Conservation (phyloP, 371 early-diverging fungal genomes). For the Smittium culicis region DNA sequence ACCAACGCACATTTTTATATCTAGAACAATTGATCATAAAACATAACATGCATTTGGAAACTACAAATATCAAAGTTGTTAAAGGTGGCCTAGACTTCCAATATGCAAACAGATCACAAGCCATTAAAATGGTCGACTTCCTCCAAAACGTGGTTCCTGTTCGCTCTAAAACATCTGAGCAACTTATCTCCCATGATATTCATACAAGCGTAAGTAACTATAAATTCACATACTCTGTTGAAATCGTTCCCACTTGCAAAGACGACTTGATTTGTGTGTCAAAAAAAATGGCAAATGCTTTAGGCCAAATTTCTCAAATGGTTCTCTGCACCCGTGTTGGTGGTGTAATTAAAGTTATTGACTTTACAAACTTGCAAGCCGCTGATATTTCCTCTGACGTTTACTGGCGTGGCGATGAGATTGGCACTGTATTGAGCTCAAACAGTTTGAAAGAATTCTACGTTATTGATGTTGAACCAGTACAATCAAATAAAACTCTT, state of each 20-base stretch:
- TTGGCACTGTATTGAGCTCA: constrained; percentile 47
- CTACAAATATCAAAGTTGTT: constrained; percentile 94
- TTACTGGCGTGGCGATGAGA: constrained; percentile 78
- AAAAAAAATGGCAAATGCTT: constrained; percentile 59
- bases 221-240: constrained; percentile 93
- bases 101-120: constrained; percentile 80
- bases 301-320: constrained; percentile 75
- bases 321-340: constrained; percentile 72
- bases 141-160: constrained; percentile 74
- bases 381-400: constrained; percentile 58
- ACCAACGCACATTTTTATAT: constrained; percentile 96
- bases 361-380: constrained; percentile 61
- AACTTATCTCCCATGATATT: constrained; percentile 93
- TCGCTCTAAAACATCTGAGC: constrained; percentile 81
- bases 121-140: constrained; percentile 94
- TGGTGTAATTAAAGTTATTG: constrained; percentile 69
- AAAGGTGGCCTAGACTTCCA: constrained; percentile 98
- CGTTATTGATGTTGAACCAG: constrained; percentile 80
- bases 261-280: constrained; percentile 94
- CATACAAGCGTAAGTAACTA: constrained; percentile 86
- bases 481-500: constrained; percentile 43
- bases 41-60: constrained; percentile 91
- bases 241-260: constrained; percentile 93
- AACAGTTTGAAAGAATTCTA: constrained; percentile 77
- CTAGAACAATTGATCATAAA: constrained; percentile 98